Base-by-base conservation (phyloP, 257 asterid genomes). In the Plantago ovata region DNA sequence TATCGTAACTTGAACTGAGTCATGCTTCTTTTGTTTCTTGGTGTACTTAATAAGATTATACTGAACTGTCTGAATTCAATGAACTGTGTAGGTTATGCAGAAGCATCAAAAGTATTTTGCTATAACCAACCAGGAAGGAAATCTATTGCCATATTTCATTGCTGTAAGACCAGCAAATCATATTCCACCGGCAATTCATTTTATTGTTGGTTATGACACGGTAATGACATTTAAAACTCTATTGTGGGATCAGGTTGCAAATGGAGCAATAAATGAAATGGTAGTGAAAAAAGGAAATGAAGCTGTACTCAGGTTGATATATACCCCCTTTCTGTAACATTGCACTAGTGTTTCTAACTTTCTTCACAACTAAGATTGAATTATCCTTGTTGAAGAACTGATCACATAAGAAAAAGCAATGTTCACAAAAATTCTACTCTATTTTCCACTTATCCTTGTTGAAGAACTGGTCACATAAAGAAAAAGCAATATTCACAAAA, bases 51-150 rank as follows among this genome's bases (percentile, higher is more conserved):
- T 33, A 57, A 24, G 58, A n/a, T 9, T 24, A 53, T 57, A 40
- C 53, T n/a, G n/a, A n/a, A n/a, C n/a, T n/a, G n/a, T n/a, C n/a
- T n/a, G n/a, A n/a, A n/a, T 50, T 66, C 46, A 38, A 60, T 65
- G 65, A 60, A 62, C 36, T 56, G 12, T 71, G 78, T 84, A 91
- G 98, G 98, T 92, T 56, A 92, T 91, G 98, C 95, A 79, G 84
- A 85, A 92, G 81, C 98, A 92, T 77, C 96, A 92, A 71, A 92
- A 82, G 71, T 88, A 92, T 82, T 92, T 92, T 66, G 95, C 95
- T 41, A 67, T 88, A 65, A 84, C 88, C 10, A 86, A 87, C 68
- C 77, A 77, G 73, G 73, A 79, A 18, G 95, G 85, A 61, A 67
- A 79, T 20, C 81, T 92, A 60, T 72, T 88, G 75, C 98, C 96